Percentiles rank a stretch among this genome's conserved stretches.
Conservation (phyloP, 225 moss, liverwort and hornwort species). For the Pleurozium schreberi region DNA sequence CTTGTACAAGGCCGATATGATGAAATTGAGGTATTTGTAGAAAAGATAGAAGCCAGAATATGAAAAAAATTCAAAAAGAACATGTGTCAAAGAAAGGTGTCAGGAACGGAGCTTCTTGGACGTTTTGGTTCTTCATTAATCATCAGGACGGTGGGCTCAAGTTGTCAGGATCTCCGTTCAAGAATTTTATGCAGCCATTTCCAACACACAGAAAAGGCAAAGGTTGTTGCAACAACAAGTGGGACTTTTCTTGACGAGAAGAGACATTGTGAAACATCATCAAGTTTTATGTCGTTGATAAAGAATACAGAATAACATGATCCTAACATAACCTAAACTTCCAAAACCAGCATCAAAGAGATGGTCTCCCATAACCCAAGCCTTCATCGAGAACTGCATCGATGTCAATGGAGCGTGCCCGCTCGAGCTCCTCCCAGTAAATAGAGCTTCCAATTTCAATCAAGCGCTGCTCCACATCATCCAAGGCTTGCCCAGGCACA, state of each 20-base stretch:
- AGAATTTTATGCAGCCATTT: not conserved
- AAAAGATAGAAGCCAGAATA: not conserved
- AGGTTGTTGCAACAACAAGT: not conserved
- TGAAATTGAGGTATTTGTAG: not conserved
- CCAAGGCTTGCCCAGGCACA: conserved; percentile 67
- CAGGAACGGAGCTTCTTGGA: not conserved
- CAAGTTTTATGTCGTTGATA: not conserved
- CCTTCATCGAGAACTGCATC: conserved; percentile 89
- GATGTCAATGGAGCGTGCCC: conserved; percentile 65
- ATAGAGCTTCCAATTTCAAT: conserved; percentile 67
- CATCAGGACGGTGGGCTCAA: not conserved
- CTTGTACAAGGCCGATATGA: not conserved
- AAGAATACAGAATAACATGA: not conserved
- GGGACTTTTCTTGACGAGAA: not conserved
- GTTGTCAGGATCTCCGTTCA: not conserved
- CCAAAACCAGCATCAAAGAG: conserved; percentile 2
- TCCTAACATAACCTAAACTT: not conserved
- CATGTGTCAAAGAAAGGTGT: no score
- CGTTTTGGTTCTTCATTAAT: not conserved
- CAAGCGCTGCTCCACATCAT: conserved; percentile 75
- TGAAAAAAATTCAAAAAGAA: not conserved
- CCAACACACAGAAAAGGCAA: not conserved
- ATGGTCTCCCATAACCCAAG: conserved; percentile 62
- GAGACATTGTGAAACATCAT: not conserved
- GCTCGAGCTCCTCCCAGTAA: conserved; percentile 70